Evolutionary conservation across 345 rosid genomes (phyloP), one percentile per base, ranked within the genome.

Genomic region (Salix brachista): DNA sequence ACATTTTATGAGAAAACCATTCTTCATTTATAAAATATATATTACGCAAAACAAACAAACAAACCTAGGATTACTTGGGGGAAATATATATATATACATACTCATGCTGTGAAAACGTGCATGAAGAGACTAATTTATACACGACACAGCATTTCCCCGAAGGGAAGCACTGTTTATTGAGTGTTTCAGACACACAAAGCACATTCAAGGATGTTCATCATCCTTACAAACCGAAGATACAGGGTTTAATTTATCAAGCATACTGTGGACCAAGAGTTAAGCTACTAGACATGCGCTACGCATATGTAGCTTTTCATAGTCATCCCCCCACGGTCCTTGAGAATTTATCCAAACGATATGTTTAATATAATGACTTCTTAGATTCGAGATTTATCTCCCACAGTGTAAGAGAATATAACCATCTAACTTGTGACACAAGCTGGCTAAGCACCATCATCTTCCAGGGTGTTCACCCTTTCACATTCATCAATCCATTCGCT

Each of bases 401-500:
- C 21, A 8, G 9, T 3, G 44, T 21, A 41, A 17, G 50, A 41
- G 28, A 23, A 28, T 48, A 26, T n/a, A 71, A 16, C 75, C 75
- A 41, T 66, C 39, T 60, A 65, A 65, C 50, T 54, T 19, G n/a
- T 21, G 8, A 2, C 25, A 54, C 60, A 19, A 65, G 71, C 78
- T 66, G 44, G 41, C 42, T 75, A 67, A n/a, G 71, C 76, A 50
- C 71, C 77, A 23, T 56, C 81, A 32, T 78, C 80, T 11, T 78
- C 77, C 32, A 66, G 62, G 65, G 8, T 72, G 73, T 78, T 78
- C 46, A 78, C 81, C 73, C 81, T 58, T 23, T 78, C 81, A 7
- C 99, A 96, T 75, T 96, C 99, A 83, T 96, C 99, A 0, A 94
- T 93, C 99, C 99, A 96, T 80, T 96, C 99, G 4, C 99, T 93